Conservation (phyloP, 345 rosid species). For the Salix exigua region DNA sequence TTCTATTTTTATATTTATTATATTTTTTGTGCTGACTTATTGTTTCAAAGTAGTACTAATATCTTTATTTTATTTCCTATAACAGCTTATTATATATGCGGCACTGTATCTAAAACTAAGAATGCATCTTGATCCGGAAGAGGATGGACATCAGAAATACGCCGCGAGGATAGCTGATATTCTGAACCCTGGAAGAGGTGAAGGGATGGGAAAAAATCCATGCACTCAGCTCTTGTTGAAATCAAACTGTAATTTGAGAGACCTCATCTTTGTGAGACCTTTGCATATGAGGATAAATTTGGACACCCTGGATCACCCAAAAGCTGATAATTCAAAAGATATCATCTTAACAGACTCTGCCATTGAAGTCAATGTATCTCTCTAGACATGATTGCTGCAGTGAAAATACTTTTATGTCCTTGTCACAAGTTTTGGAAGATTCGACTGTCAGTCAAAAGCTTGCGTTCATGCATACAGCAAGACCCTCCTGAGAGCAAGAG, state of each 20-base stretch:
- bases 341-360: constrained; percentile 40
- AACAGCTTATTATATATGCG: constrained; percentile 62
- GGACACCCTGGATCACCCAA: constrained; percentile 56
- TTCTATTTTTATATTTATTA: not conserved
- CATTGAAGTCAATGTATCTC: constrained; percentile 21
- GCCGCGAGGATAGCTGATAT: constrained; percentile 54
- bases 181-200: constrained; percentile 37
- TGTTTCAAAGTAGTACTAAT: not conserved
- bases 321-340: constrained; percentile 57
- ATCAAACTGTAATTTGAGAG: constrained; percentile 53
- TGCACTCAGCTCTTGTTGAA: constrained; percentile 52
- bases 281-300: constrained; percentile 63
- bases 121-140: constrained; percentile 31
- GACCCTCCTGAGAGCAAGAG: too few relatives aligned
- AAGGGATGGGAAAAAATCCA: constrained; percentile 35
- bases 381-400: constrained; percentile 6
- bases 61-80: not conserved
- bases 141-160: constrained; percentile 39
- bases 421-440: too few relatives aligned
- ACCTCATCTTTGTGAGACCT: constrained; percentile 61
- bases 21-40: not conserved
- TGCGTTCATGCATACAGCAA: too few relatives aligned
- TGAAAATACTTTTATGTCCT: not conserved
- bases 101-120: constrained; percentile 62
- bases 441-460: too few relatives aligned